Evolutionary conservation across 148 eudicot species (phyloP), one percentile per base, ranked within the genome.

Genomic region (Arctostaphylos glauca): DNA sequence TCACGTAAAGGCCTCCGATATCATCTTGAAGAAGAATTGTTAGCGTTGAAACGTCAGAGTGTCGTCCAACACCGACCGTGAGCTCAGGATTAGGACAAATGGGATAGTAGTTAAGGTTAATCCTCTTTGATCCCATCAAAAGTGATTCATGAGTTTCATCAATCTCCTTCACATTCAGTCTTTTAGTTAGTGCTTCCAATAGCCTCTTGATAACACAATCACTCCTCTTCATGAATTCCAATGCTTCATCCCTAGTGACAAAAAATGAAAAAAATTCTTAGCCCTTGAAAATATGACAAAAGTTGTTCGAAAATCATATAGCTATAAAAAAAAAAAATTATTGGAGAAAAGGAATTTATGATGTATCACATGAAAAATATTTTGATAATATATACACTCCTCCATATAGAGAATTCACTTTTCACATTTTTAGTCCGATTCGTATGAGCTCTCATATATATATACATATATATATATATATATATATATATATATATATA

Each of bases 81-180:
- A 85, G 81, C 44, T 88, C 88, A 0, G 87, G 90, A 50, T 88
- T 85, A 0, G 90, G 90, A 78, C 90, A 88, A 6, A 60, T 77
- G 41, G 90, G 90, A 38, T 85, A 88, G 81, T 83, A 84, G 81
- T 80, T 88, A 4, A 88, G 67, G 80, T 83, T 84, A 13, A 85
- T 38, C 5, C 74, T 67, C 38, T 49, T 67, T 43, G 78, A 41
- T 5, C 83, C 85, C 83, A 83, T 83, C 21, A 86, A 56, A 0
- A 31, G 31, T 16, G 31, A 46, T 49, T 83, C 81, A 41, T 47
- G 83, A 3, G 48, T 9, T 49, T 66, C 66, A 18, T 83, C 85
- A 9, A 74, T 23, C 16, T 70, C 78, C 23, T 53, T 43, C 13
- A 88, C 81, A 3, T 84, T 84, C 0, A 88, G 82, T 31, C 90